phyloP scores from a whole-genome alignment of 306 rosid genomes.

The Echinosophora koreensis region DNA sequence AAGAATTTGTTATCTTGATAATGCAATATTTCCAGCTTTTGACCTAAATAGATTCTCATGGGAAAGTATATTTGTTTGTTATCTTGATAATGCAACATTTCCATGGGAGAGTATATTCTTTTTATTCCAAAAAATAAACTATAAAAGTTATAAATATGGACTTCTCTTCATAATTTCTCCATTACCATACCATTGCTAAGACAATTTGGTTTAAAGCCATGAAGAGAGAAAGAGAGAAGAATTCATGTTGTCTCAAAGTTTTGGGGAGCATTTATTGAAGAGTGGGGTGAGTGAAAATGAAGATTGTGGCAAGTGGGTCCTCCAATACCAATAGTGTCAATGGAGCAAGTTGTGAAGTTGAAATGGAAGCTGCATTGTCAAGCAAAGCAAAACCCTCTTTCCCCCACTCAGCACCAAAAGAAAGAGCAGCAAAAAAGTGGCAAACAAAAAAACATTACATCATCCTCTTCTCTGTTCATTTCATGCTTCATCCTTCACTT shows the following conservation, averaged over 20 bases:
- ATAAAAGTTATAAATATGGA: constrained; percentile 5
- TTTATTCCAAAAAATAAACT: not conserved
- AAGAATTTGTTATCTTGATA: constrained; percentile 4
- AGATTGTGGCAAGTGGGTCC: constrained; percentile 59
- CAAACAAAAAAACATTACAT: constrained; percentile 47
- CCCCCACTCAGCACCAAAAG: constrained; percentile 57
- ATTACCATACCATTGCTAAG: not conserved
- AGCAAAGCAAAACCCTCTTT: constrained; percentile 56
- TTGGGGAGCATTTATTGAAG: constrained; percentile 39
- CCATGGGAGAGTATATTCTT: not conserved
- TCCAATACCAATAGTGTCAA: constrained; percentile 50
- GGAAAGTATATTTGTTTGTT: not conserved
- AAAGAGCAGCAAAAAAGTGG: constrained; percentile 42
- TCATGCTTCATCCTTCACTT: constrained; percentile 44
- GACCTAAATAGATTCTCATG: no score
- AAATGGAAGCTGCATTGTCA: constrained; percentile 73
- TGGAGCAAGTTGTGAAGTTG: constrained; percentile 54
- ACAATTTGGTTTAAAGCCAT: constrained; percentile 4
- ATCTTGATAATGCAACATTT: constrained; percentile 7
- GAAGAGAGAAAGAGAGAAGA: constrained; percentile 2
- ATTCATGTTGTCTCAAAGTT: constrained; percentile 39
- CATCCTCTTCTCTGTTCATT: constrained; percentile 53
- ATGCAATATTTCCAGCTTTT: constrained; percentile 5
- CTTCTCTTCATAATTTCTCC: not conserved
- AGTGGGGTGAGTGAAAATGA: constrained; percentile 50